phyloP scores from a whole-genome alignment of 2,329 filamentous ascomycete species.

The Penicillium brevicompactum region DNA sequence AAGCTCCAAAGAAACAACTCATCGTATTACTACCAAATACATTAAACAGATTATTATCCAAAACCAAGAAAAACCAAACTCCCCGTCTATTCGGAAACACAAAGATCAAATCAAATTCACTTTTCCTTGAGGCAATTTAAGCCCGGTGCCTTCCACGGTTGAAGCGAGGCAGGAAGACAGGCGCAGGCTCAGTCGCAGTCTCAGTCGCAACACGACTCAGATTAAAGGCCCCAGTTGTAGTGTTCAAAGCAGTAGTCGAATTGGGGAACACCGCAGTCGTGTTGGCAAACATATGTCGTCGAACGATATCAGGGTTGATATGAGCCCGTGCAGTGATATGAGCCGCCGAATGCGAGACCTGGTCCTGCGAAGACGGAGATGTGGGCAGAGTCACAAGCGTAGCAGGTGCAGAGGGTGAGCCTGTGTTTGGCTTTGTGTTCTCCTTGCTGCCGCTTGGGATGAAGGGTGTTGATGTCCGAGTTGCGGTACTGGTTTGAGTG shows the following conservation, averaged over 20 bases:
- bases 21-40: constrained; percentile 4
- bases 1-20: not conserved
- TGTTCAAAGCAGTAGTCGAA: not conserved
- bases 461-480: constrained; percentile 6
- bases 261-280: constrained; percentile 2
- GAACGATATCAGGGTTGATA: constrained; percentile 3
- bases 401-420: not conserved
- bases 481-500: not conserved
- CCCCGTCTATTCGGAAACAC: not conserved
- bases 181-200: constrained; percentile 1
- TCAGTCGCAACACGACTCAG: not conserved
- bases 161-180: constrained; percentile 7
- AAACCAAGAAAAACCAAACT: not conserved
- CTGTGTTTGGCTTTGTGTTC: not conserved
- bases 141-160: constrained; percentile 2
- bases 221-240: constrained; percentile 4
- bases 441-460: not conserved
- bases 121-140: not conserved
- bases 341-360: not conserved
- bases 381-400: constrained; percentile 4
- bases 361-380: not conserved
- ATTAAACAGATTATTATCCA: not conserved
- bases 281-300: not conserved
- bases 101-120: not conserved
- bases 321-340: constrained; percentile 2